Evolutionary conservation across 305 asterid species (phyloP).

Genomic region (Vinca major): DNA sequence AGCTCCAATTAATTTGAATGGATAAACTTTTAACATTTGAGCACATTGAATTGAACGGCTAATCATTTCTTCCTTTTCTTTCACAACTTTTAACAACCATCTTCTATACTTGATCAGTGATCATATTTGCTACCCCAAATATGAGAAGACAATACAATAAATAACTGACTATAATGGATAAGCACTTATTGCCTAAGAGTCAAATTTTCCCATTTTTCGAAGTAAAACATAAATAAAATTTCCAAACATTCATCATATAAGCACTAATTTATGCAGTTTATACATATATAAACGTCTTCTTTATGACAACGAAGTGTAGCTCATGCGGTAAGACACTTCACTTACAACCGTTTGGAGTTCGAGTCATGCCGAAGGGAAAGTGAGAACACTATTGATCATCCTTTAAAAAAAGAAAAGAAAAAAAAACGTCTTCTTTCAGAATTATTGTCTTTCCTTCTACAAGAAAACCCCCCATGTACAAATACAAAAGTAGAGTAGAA

Average conservation of each 20-base stretch:
- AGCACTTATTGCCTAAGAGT: not conserved
- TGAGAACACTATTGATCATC: no score
- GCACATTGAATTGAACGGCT: not conserved
- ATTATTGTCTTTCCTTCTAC: not conserved
- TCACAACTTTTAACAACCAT: not conserved
- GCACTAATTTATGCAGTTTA: not conserved
- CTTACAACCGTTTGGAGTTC: no score
- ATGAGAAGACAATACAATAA: not conserved
- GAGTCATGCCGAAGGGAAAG: no score
- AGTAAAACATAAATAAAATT: not conserved
- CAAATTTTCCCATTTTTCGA: not conserved
- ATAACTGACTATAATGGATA: not conserved
- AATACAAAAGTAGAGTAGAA: not conserved
- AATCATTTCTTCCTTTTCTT: not conserved
- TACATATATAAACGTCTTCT: not conserved
- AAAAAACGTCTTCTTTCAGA: not conserved
- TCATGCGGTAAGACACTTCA: no score
- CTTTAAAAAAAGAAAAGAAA: no score
- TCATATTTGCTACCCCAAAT: not conserved
- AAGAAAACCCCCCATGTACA: not conserved
- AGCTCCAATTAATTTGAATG: not conserved
- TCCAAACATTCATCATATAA: not conserved
- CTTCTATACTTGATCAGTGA: not conserved
- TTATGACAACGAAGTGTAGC: no score
- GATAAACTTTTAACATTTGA: not conserved